phyloP scores from a whole-genome alignment of 2,329 filamentous ascomycete genomes.

The Fusarium liriodendri region DNA sequence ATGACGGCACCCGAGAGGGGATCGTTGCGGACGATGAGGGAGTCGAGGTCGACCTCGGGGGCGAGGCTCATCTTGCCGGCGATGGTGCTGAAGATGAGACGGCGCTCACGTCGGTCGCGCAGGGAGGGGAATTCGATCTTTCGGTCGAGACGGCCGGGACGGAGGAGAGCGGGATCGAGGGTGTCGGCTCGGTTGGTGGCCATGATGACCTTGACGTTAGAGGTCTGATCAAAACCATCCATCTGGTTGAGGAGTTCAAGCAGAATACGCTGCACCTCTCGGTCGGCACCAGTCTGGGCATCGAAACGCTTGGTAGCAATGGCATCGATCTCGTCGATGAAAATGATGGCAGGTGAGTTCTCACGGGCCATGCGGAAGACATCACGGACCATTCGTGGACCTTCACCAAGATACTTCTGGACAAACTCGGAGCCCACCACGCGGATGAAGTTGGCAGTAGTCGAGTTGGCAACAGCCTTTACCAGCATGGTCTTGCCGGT shows the following conservation, averaged over 20 bases:
- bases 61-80: slow-evolving; percentile 96
- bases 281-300: slow-evolving; percentile 95
- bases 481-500: slow-evolving; percentile 98
- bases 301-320: slow-evolving; percentile 99
- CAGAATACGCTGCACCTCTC: slow-evolving; percentile 98
- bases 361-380: slow-evolving; percentile 99
- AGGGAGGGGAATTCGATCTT: slow-evolving; percentile 99
- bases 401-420: slow-evolving; percentile 98
- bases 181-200: slow-evolving; percentile 98
- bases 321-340: slow-evolving; percentile 99
- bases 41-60: slow-evolving; percentile 96
- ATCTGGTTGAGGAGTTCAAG: slow-evolving; percentile 99
- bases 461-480: slow-evolving; percentile 98
- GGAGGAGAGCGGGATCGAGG: slow-evolving; percentile 91
- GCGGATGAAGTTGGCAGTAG: slow-evolving; percentile 97
- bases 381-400: slow-evolving; percentile 97
- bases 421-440: slow-evolving; percentile 99
- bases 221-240: slow-evolving; percentile 99
- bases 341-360: slow-evolving; percentile 98
- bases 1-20: slow-evolving; percentile 95
- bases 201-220: slow-evolving; percentile 99
- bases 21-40: slow-evolving; percentile 95
- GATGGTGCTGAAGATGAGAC: slow-evolving; percentile 97
- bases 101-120: slow-evolving; percentile 91
- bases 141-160: slow-evolving; percentile 93